These are phyloP conservation scores for Aspergillus biplanus DNA, from an alignment of 495 filamentous ascomycete genomes.

Conservation along the genomic window DNA sequence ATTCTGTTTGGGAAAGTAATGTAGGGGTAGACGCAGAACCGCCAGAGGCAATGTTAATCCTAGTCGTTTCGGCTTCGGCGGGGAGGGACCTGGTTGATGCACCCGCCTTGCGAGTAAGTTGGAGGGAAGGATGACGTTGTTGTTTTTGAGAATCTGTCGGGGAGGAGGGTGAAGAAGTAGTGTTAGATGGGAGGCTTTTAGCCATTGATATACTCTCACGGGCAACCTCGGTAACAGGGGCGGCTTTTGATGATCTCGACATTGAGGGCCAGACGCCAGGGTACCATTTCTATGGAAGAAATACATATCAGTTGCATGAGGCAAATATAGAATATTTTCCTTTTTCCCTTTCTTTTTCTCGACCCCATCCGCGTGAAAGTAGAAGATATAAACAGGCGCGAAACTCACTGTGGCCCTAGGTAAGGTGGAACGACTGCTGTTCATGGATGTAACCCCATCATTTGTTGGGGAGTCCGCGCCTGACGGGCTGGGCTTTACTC, in stretches of 20 bases:
- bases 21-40: conserved; percentile 42
- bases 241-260: conserved; percentile 64
- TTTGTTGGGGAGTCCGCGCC: conserved; percentile 42
- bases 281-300: conserved; percentile 48
- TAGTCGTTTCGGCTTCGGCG: conserved; percentile 50
- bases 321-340: no score
- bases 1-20: conserved; percentile 31
- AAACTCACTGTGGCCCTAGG: conserved; percentile 39
- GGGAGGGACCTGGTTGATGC: conserved; percentile 52
- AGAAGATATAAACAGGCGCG: not conserved
- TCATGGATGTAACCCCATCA: conserved; percentile 31
- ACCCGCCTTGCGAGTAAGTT: conserved; percentile 46
- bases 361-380: no score
- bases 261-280: conserved; percentile 64
- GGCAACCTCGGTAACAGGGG: conserved; percentile 73
- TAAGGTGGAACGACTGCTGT: conserved; percentile 32
- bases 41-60: conserved; percentile 54
- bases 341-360: no score
- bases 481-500: conserved; percentile 61
- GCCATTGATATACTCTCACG: conserved; percentile 74
- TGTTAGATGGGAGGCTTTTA: conserved; percentile 48
- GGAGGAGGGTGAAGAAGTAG: conserved; percentile 38
- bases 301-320: conserved; percentile 24
- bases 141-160: conserved; percentile 33
- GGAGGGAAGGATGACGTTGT: conserved; percentile 39